Base-by-base conservation (phyloP, 805 yeast species). In the Ogataea nitratoaversa region DNA sequence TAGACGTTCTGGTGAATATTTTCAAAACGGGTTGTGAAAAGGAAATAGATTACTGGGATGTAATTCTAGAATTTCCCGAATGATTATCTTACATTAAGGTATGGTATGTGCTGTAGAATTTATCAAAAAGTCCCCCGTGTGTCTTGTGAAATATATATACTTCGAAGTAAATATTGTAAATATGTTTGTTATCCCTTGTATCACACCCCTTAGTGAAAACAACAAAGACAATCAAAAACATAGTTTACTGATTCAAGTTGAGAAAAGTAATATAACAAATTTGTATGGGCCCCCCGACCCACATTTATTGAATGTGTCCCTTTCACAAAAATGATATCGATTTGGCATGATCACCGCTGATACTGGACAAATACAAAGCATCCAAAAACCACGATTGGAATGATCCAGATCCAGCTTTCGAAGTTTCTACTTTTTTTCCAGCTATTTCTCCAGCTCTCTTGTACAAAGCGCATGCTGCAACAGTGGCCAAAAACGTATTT, bases 371-470 rank as follows among this genome's bases (percentile, higher is more conserved):
- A 34, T 58, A 52, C 27, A 71, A 42, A 20, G 49, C 52, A 49
- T 81, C 84, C 24, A 80, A 39, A 44, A 81, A 73, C 1, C 57
- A 54, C 2, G 63, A 53, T 44, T 66, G 60, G 53, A 80, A 81
- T 0, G 76, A 53, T 1, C 85, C 86, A 0, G 85, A 82, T 0
- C 83, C 79, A 16, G 18, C 14, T 1, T 19, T 30, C 9, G 12
- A 19, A 3, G 11, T 8, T 1, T 46, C 52, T 14, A 63, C 54
- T 25, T 38, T 40, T 1, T 40, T 38, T 0, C 71, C 78, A 0
- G 88, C 90, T 7, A 54, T 30, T 20, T 59, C 67, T 1, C 90
- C 88, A 0, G 88, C 84, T 14, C 65, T 53, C 43, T 83, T 84
- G 60, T 80, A 85, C 11, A 75, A 45, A 3, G 57, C 32, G 1